These are phyloP conservation scores for Dryadomyces quercivorus DNA, from an alignment of 2,329 filamentous ascomycete genomes.

Conservation along the genomic window DNA sequence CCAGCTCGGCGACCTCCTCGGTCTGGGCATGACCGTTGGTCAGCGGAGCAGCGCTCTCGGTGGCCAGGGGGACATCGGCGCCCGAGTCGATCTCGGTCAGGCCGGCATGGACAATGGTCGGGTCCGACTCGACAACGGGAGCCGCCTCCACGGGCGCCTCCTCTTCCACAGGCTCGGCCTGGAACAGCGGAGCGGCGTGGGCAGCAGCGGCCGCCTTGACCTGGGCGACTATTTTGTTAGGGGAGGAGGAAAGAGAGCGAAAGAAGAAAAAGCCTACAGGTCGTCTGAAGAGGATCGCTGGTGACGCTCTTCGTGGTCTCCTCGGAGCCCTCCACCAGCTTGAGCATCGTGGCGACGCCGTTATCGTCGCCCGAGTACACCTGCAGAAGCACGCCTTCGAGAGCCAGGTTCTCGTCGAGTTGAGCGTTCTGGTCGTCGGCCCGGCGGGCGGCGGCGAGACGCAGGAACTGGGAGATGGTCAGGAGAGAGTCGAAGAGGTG, in stretches of 20 bases:
- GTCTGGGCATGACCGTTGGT: constrained; percentile 31
- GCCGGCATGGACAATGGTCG: constrained; percentile 53
- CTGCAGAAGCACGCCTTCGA: constrained; percentile 66
- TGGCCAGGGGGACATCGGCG: constrained; percentile 6
- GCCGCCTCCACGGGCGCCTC: constrained; percentile 16
- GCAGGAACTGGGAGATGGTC: constrained; percentile 65
- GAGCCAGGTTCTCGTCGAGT: constrained; percentile 63
- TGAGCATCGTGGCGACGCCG: constrained; percentile 63
- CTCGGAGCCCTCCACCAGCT: constrained; percentile 60
- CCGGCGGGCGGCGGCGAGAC: constrained; percentile 64
- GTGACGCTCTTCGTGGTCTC: constrained; percentile 54
- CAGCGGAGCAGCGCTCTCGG: background rate
- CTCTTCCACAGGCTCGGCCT: constrained; percentile 22
- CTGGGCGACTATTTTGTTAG: constrained; percentile 33
- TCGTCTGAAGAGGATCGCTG: constrained; percentile 53
- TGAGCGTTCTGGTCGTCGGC: constrained; percentile 53
- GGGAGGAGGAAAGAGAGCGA: background rate
- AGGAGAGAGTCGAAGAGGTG: constrained; percentile 53
- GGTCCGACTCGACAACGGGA: constrained; percentile 40
- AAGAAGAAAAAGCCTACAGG: constrained; percentile 43
- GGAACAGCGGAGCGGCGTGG: constrained; percentile 32
- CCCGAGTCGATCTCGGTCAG: constrained; percentile 52
- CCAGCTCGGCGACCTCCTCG: constrained; percentile 13
- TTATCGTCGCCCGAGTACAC: constrained; percentile 69
- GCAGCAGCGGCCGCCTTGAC: constrained; percentile 43